Evolutionary conservation across 106 monocot genomes (phyloP).

Genomic region (Dioscorea alata): DNA sequence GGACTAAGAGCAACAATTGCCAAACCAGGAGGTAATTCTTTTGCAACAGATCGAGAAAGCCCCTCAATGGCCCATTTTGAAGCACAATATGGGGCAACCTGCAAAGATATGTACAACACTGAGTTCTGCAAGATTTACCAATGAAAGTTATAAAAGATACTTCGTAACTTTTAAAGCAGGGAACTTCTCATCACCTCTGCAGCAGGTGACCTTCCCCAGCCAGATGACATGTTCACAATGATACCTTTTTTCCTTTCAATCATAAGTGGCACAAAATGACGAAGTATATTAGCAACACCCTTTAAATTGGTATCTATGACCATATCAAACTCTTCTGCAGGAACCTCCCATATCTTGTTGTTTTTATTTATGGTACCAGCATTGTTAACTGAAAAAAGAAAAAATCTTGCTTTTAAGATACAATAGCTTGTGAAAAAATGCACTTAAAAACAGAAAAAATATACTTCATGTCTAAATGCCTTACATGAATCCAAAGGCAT

Average conservation of each 20-base stretch:
- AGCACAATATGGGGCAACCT: constrained; percentile 96
- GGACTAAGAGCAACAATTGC: constrained; percentile 85
- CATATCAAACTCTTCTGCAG: constrained; percentile 91
- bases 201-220: constrained; percentile 91
- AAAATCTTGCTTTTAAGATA: not conserved
- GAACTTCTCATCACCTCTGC: constrained; percentile 48
- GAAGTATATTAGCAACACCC: constrained; percentile 74
- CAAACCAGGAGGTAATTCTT: constrained; percentile 83
- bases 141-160: no score
- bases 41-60: constrained; percentile 72
- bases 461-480: no score
- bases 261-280: constrained; percentile 85
- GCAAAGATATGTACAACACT: not conserved
- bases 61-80: constrained; percentile 98
- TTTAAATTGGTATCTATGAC: constrained; percentile 93
- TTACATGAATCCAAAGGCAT: no score
- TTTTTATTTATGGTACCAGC: constrained; percentile 95
- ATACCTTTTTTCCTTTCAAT: constrained; percentile 82
- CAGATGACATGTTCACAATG: constrained; percentile 83
- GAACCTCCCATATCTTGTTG: constrained; percentile 84
- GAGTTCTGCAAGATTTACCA: no score
- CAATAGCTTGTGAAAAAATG: no score
- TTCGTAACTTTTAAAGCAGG: no score
- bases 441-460: no score
- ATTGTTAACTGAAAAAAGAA: constrained; percentile 75